Evolutionary conservation across 2,329 filamentous ascomycete genomes (phyloP).

Genomic region (Arthroderma sp.): DNA sequence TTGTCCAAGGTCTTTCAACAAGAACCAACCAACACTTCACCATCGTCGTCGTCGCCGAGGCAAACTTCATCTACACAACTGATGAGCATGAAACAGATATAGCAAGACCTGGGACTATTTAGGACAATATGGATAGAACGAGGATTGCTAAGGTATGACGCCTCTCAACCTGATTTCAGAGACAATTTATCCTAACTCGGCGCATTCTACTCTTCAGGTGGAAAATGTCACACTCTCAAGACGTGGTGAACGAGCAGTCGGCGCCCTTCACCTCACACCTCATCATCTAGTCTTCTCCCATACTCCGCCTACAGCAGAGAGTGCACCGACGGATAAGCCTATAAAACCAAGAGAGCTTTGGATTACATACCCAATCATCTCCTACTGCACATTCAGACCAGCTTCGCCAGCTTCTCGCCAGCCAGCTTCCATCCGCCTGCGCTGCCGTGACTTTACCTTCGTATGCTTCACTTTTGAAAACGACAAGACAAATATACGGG

Average conservation of each 20-base stretch:
- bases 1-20: too few species aligned
- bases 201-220: constrained; percentile 22
- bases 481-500: constrained; percentile 54
- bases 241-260: constrained; percentile 42
- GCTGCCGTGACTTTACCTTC: constrained; percentile 87
- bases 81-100: too few species aligned
- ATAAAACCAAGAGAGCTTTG: constrained; percentile 58
- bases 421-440: constrained; percentile 69
- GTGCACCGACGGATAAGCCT: constrained; percentile 28
- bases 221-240: constrained; percentile 47
- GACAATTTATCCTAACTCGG: constrained; percentile 1
- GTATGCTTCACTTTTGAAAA: constrained; percentile 77
- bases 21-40: too few species aligned
- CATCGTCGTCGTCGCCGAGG: too few species aligned
- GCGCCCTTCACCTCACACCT: constrained; percentile 49
- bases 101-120: not conserved
- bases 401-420: constrained; percentile 56
- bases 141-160: constrained; percentile 10
- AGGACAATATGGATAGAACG: constrained; percentile 10
- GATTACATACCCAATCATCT: constrained; percentile 90
- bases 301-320: constrained; percentile 30
- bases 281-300: constrained; percentile 54
- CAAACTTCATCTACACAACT: too few species aligned
- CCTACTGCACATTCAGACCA: constrained; percentile 63
- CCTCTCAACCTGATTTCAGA: not conserved